Evolutionary conservation across 441 rosid genomes (phyloP), one percentile per base, ranked within the genome.

Genomic region (Arabidopsis hybrid): DNA sequence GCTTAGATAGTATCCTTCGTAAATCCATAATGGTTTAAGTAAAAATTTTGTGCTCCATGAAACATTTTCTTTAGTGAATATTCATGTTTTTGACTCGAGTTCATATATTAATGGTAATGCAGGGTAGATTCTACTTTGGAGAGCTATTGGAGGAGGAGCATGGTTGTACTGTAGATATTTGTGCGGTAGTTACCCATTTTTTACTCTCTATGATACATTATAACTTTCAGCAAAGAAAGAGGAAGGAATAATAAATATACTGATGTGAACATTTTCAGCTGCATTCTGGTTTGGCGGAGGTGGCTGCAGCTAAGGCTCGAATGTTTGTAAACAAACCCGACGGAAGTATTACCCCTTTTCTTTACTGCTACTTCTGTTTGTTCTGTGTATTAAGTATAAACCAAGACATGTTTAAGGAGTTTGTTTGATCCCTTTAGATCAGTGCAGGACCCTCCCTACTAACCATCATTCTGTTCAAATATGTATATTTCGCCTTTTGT

Each of bases 111-210:
- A 60, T 67, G 75, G n/a, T 9, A 42, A 45, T 81, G 80, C 89
- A 93, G 98, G 98, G 98, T n/a, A 85, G 94, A 77, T 93, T 93
- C 82, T 93, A 91, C 82, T 93, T 91, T 67, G 98, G 98, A 32
- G 90, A 89, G 80, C 81, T 83, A 38, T 74, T 88, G 73, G 85
- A 83, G 26, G 88, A 87, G 60, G 80, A 83, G 43, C 80, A 81
- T 57, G 98, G 86, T 38, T 93, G 98, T 74, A 87, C 88, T 67
- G 97, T 80, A 65, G 75, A 88, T 59, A 77, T 81, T 78, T 82
- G 88, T 67, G 88, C 89, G 86, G 98, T 93, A 91, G 63, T 65
- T 60, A 77, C 31, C 75, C 18, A 42, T 17, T 53, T 40, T 47
- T 66, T 43, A 26, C 26, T 75, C 40, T 57, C 61, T 64, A 35